Evolutionary conservation across 768 basidiomycete genomes (phyloP).

Genomic region (Pholiota microspora): DNA sequence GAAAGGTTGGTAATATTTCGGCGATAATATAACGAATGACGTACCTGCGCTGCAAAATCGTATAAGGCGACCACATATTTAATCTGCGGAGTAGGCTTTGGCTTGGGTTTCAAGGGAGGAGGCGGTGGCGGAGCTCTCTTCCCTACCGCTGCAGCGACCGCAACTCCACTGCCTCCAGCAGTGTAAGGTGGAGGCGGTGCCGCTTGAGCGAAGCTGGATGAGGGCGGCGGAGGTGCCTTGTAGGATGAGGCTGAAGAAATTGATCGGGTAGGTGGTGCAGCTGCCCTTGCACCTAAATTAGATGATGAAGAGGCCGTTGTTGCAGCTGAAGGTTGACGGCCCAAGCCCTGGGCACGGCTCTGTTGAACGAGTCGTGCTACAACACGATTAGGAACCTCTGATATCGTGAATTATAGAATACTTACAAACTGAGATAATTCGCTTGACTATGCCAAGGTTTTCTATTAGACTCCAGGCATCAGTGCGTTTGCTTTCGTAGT

Average conservation of each 20-base stretch:
- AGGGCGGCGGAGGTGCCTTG: conserved; percentile 54
- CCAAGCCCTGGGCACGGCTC: conserved; percentile 33
- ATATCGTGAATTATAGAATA: conserved; percentile 9
- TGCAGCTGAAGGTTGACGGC: conserved; percentile 32
- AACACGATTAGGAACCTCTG: neutral
- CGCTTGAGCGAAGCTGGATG: conserved; percentile 33
- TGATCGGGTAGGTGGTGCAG: conserved; percentile 38
- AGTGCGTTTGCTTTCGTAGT: conserved; percentile 80
- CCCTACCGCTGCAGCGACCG: conserved; percentile 36
- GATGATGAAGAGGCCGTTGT: conserved; percentile 36
- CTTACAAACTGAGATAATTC: conserved; percentile 84
- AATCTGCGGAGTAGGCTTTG: conserved; percentile 58
- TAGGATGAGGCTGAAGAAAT: conserved; percentile 31
- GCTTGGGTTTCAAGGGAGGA: conserved; percentile 87
- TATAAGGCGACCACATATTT: conserved; percentile 92
- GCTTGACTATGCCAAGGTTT: conserved; percentile 76
- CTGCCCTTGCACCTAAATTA: conserved; percentile 20
- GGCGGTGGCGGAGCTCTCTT: conserved; percentile 90
- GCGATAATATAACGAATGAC: conserved; percentile 11
- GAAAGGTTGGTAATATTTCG: neutral
- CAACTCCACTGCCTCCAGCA: conserved; percentile 18
- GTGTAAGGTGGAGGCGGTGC: conserved; percentile 36
- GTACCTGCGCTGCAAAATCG: conserved; percentile 88
- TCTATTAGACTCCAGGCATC: conserved; percentile 82
- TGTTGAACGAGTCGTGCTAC: conserved; percentile 70